Percentiles rank a stretch among this genome's conserved stretches.
These are phyloP conservation scores for Metschnikowia proteae DNA, from an alignment of 805 yeast genomes.

Conservation along the genomic window DNA sequence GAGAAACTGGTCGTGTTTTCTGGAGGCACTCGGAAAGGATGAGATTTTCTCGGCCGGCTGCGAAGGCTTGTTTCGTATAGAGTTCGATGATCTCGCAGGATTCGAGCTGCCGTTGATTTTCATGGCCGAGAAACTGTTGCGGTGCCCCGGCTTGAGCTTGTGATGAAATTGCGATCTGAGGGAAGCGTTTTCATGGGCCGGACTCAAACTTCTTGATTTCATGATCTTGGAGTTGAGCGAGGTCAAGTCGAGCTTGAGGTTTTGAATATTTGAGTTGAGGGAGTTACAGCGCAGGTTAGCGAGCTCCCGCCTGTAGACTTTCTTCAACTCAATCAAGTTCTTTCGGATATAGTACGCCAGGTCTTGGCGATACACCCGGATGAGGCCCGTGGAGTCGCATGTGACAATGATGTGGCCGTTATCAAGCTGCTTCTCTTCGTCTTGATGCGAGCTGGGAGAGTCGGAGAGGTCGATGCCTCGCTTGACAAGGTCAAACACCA, in stretches of 20 bases:
- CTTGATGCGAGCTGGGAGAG: constrained; percentile 4
- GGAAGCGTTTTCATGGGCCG: constrained; percentile 6
- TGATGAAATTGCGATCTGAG: constrained; percentile 8
- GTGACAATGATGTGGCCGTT: constrained; percentile 60
- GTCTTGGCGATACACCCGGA: constrained; percentile 79
- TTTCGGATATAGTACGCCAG: constrained; percentile 47
- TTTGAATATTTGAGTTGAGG: constrained; percentile 1
- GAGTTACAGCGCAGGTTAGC: neutral
- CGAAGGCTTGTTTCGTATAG: neutral
- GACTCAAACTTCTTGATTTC: constrained; percentile 11
- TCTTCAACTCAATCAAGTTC: constrained; percentile 14
- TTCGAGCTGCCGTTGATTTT: neutral
- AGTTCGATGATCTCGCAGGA: neutral
- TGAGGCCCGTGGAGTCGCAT: constrained; percentile 68
- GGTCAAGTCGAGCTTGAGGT: neutral
- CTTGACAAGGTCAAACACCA: constrained; percentile 59
- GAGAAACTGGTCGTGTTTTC: neutral
- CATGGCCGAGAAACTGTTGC: neutral
- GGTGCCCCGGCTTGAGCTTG: constrained; percentile 5
- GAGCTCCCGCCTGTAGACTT: constrained; percentile 4
- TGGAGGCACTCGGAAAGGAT: neutral
- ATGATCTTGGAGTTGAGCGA: neutral
- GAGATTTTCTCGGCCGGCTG: neutral
- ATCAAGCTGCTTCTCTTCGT: neutral
- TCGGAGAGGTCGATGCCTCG: constrained; percentile 17